Evolutionary conservation across 352 stramenopile species (phyloP).

Genomic region (Globisporangium polare): DNA sequence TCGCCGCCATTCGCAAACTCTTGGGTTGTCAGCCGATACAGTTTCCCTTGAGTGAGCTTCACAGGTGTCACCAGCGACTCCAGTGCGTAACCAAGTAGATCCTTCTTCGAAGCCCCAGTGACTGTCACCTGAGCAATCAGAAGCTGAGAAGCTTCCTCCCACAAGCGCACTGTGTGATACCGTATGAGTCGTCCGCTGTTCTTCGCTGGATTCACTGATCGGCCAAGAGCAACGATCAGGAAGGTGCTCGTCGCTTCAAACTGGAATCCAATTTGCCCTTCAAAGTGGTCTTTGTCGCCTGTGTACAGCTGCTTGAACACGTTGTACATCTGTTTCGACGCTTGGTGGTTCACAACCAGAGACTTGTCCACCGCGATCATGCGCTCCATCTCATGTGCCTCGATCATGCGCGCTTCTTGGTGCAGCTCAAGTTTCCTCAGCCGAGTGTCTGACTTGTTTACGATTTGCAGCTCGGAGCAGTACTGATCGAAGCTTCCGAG

Average conservation of each 20-base stretch:
- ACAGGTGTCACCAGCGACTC: constrained; percentile 49
- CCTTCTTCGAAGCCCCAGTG: constrained; percentile 57
- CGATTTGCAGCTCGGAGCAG: constrained; percentile 57
- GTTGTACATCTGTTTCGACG: constrained; percentile 79
- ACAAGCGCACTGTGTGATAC: constrained; percentile 75
- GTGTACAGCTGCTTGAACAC: constrained; percentile 88
- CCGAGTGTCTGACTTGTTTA: constrained; percentile 59
- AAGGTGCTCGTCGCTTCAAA: constrained; percentile 85
- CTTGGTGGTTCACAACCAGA: constrained; percentile 36
- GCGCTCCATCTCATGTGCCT: constrained; percentile 63
- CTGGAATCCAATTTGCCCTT: constrained; percentile 87
- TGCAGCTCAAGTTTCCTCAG: constrained; percentile 60
- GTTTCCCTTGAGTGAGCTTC: constrained; percentile 73
- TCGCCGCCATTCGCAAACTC: constrained; percentile 86
- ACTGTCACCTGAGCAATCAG: constrained; percentile 66
- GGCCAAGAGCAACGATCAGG: constrained; percentile 71
- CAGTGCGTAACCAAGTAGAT: constrained; percentile 70
- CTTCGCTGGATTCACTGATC: constrained; percentile 67
- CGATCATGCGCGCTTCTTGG: constrained; percentile 53
- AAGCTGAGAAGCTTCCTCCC: constrained; percentile 76
- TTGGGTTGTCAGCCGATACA: constrained; percentile 85
- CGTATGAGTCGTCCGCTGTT: constrained; percentile 62
- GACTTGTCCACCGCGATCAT: constrained; percentile 47
- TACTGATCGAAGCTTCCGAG: constrained; percentile 68
- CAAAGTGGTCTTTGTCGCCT: constrained; percentile 87